phyloP scores from a whole-genome alignment of 345 rosid species.

The Aquilaria malaccensis region DNA sequence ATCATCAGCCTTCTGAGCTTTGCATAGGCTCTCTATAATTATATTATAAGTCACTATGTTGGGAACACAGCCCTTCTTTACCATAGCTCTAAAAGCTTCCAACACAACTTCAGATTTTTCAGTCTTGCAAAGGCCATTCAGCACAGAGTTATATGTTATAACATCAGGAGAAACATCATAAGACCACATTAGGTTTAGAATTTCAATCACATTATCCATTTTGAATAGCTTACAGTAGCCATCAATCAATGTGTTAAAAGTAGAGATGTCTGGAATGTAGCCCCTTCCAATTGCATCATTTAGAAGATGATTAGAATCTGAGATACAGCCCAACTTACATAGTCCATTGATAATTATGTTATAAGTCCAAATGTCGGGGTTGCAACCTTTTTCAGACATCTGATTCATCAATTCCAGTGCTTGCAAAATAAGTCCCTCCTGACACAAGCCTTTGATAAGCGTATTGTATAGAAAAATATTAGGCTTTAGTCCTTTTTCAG shows the following conservation, averaged over 20 bases:
- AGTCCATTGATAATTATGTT: slow-evolving; percentile 75
- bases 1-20: slow-evolving; percentile 47
- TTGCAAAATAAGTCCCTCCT: slow-evolving; percentile 64
- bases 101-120: slow-evolving; percentile 70
- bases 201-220: slow-evolving; percentile 65
- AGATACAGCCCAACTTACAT: slow-evolving; percentile 83
- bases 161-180: slow-evolving; percentile 69
- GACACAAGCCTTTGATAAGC: slow-evolving; percentile 67
- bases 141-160: slow-evolving; percentile 77
- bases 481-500: slow-evolving; percentile 53
- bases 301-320: slow-evolving; percentile 66
- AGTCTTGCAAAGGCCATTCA: slow-evolving; percentile 87
- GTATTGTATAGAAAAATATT: slow-evolving; percentile 57
- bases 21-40: slow-evolving; percentile 85
- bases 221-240: slow-evolving; percentile 71
- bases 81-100: slow-evolving; percentile 64
- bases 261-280: slow-evolving; percentile 65
- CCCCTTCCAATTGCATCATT: slow-evolving; percentile 67
- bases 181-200: slow-evolving; percentile 56
- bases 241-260: slow-evolving; percentile 85
- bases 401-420: slow-evolving; percentile 65
- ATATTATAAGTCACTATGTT: slow-evolving; percentile 74
- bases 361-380: slow-evolving; percentile 72
- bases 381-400: slow-evolving; percentile 56
- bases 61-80: slow-evolving; percentile 63